phyloP scores from a whole-genome alignment of 805 yeast genomes.

The Lipomyces yamanashiensis region DNA sequence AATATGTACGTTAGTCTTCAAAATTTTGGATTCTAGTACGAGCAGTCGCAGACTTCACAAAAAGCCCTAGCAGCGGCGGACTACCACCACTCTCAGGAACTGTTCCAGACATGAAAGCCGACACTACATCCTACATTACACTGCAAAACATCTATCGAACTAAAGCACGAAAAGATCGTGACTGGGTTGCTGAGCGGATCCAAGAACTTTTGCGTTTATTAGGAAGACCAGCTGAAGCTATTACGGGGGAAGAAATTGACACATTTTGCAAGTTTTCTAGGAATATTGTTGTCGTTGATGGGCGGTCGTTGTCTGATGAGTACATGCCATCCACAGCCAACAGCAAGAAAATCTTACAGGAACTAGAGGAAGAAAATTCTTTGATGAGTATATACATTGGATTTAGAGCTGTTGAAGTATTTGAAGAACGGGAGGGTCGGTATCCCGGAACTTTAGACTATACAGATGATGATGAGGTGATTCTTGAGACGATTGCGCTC shows the following conservation, averaged over 20 bases:
- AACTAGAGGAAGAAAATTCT: constrained; percentile 32
- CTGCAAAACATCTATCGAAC: constrained; percentile 62
- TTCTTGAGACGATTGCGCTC: constrained; percentile 21
- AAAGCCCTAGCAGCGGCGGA: constrained; percentile 39
- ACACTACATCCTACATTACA: constrained; percentile 62
- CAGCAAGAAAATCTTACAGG: constrained; percentile 11
- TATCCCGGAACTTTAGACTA: constrained; percentile 27
- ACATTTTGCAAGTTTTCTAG: constrained; percentile 68
- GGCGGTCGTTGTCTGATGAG: constrained; percentile 43
- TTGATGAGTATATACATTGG: constrained; percentile 39
- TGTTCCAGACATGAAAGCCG: constrained; percentile 88
- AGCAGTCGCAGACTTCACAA: constrained; percentile 60
- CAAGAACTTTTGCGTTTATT: constrained; percentile 40
- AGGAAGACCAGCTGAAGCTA: constrained; percentile 44
- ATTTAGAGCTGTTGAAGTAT: constrained; percentile 38
- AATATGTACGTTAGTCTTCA: constrained; percentile 22
- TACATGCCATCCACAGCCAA: constrained; percentile 17
- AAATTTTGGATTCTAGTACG: constrained; percentile 66
- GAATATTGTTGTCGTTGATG: constrained; percentile 56
- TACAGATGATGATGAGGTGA: constrained; percentile 19
- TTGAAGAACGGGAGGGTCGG: constrained; percentile 33
- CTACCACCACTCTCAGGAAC: constrained; percentile 72
- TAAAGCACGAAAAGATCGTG: constrained; percentile 59
- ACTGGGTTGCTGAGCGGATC: constrained; percentile 48
- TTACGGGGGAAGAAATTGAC: constrained; percentile 48